Evolutionary conservation across 208 protist species (phyloP).

Genomic region (Polymyxa betae): DNA sequence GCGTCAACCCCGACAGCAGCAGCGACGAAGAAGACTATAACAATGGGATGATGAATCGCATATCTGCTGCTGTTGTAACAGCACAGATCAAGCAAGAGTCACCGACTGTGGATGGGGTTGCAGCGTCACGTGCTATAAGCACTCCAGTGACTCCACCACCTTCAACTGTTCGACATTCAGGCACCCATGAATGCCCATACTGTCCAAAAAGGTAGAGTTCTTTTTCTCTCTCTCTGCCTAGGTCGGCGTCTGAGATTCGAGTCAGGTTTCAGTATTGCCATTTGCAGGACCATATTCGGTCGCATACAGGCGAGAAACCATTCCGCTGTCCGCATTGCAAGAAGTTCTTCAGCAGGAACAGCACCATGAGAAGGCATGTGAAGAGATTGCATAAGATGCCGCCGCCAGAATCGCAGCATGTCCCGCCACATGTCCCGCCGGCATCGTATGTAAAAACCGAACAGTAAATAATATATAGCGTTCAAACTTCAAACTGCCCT

Average conservation of each 20-base stretch:
- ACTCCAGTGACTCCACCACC: too few relatives aligned
- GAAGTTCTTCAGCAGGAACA: conserved; percentile 51
- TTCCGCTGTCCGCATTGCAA: conserved; percentile 37
- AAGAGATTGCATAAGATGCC: conserved; percentile 45
- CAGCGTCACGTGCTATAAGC: too few relatives aligned
- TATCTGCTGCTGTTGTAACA: neutral
- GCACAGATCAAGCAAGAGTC: neutral
- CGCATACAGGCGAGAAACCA: conserved; percentile 35
- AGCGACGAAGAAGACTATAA: conserved; percentile 31
- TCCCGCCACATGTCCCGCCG: conserved; percentile 1
- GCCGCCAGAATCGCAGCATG: conserved; percentile 17
- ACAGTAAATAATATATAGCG: too few relatives aligned
- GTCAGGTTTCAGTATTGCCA: conserved; percentile 45
- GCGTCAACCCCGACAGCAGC: neutral
- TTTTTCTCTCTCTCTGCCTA: neutral
- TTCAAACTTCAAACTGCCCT: too few relatives aligned
- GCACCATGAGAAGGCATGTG: conserved; percentile 30
- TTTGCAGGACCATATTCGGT: conserved; percentile 44
- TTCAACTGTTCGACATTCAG: conserved; percentile 1
- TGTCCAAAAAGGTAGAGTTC: neutral
- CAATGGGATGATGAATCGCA: neutral
- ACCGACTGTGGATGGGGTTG: too few relatives aligned
- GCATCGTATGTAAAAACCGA: too few relatives aligned
- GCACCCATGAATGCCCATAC: conserved; percentile 28
- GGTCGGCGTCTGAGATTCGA: too few relatives aligned